Conservation (phyloP, 1,284 basidiomycete species). For the Rhodotorula sp. region DNA sequence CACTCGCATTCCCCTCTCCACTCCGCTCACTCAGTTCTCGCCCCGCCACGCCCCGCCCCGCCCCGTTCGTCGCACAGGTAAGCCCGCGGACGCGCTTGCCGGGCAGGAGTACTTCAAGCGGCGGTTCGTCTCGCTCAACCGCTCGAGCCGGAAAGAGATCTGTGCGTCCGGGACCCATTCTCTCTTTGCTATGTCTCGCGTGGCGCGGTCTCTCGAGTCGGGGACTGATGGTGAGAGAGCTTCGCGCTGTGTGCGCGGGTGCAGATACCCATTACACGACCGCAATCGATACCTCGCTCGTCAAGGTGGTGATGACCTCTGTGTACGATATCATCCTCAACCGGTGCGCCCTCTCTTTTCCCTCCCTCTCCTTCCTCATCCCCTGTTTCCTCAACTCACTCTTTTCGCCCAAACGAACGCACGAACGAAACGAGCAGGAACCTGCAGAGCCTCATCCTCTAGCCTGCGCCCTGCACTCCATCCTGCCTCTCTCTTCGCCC, state of each 20-base stretch:
- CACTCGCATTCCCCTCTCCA: neutral
- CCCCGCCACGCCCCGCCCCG: neutral
- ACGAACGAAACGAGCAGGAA: constrained; percentile 23
- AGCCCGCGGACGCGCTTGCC: constrained; percentile 61
- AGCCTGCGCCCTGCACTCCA: no score
- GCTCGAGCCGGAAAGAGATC: constrained; percentile 84
- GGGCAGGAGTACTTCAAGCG: constrained; percentile 88
- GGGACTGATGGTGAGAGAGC: no score
- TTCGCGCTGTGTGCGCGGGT: no score
- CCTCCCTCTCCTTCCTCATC: neutral
- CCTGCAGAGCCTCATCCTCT: constrained; percentile 26
- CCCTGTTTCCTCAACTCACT: neutral
- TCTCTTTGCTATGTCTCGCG: no score
- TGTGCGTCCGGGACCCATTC: constrained; percentile 68
- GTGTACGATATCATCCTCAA: constrained; percentile 37
- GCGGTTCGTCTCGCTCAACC: constrained; percentile 77
- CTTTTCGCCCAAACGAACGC: no score
- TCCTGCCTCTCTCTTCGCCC: neutral
- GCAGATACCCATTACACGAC: constrained; percentile 70
- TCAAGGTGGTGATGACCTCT: constrained; percentile 78
- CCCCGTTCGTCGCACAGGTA: neutral
- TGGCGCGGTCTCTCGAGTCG: no score
- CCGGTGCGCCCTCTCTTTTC: neutral
- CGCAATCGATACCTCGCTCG: constrained; percentile 87
- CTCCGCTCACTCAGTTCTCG: neutral